phyloP scores from a whole-genome alignment of 768 basidiomycete species.

The Auriculariales sp. region DNA sequence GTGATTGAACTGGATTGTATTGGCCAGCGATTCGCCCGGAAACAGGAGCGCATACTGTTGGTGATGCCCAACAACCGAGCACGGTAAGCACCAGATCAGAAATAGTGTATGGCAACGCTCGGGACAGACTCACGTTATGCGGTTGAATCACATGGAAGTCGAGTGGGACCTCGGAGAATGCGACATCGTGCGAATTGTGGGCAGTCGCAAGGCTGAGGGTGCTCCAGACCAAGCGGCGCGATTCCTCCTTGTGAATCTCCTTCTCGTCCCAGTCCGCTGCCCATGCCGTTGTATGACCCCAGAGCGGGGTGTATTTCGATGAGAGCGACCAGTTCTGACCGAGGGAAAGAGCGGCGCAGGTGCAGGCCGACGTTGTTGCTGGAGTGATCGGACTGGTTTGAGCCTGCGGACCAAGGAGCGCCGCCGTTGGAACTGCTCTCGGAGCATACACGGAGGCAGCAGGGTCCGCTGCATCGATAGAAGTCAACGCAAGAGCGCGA shows the following conservation, averaged over 20 bases:
- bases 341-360: constrained; percentile 27
- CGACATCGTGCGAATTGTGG: constrained; percentile 54
- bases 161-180: constrained; percentile 42
- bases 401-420: constrained; percentile 8
- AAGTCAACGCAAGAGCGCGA: constrained; percentile 35
- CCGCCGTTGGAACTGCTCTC: constrained; percentile 34
- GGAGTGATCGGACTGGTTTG: background rate
- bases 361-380: background rate
- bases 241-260: constrained; percentile 52
- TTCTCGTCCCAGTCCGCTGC: constrained; percentile 36
- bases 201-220: constrained; percentile 53
- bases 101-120: constrained; percentile 3
- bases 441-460: constrained; percentile 37
- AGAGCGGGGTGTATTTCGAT: constrained; percentile 27
- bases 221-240: constrained; percentile 64
- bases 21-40: constrained; percentile 55
- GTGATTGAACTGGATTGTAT: constrained; percentile 14
- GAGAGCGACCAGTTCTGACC: constrained; percentile 31
- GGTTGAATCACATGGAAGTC: constrained; percentile 49
- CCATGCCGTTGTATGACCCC: constrained; percentile 46
- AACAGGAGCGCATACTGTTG: constrained; percentile 49
- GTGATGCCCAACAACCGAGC: constrained; percentile 8
- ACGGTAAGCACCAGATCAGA: constrained; percentile 2
- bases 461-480: constrained; percentile 40
- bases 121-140: constrained; percentile 36